Base-by-base conservation (phyloP, 352 stramenopile genomes). In the Phytophthora sansomeana region DNA sequence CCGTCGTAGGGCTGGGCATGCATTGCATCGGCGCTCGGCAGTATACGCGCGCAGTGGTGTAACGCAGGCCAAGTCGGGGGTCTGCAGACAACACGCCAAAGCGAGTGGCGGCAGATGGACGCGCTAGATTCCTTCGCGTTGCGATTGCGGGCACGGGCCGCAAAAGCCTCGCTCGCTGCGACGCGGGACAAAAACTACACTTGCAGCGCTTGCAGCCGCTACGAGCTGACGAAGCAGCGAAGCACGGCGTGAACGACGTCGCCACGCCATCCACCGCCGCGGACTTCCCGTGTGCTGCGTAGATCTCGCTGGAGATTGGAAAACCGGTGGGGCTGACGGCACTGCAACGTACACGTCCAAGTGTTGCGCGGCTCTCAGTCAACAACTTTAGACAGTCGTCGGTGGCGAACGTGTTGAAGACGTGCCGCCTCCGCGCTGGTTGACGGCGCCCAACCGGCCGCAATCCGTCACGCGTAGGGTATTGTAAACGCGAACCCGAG, bases 51-150 rank as follows among this genome's bases (percentile, higher is more conserved):
- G 29, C 26, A 51, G 19, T 10, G 21, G 41, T n/a, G 35, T 57
- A 57, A 54, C 13, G 41, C 33, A 58, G 35, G 32, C 47, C 38
- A 19, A 52, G 41, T 2, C 17, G 5, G 53, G 53, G 48, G 39
- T n/a, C 49, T 58, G 42, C 32, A 44, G 19, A 43, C 33, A 69
- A 52, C 44, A 46, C 43, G 36, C 35, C 16, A 43, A 16, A 19
- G 24, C 32, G 28, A 11, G 24, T 1, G 1, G 24, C 3, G 13
- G 55, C 55, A 71, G 55, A 58, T 66, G 47, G 63, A 3, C 21
- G 19, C 13, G n/a, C 24, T 46, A 38, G 53, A 58, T 69, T 69
- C 61, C 61, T 69, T 69, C 61, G 61, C 53, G 61, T 54, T 69
- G 41, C 13, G 14, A 43, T 52, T 39, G 43, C 26, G 42, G 51